Evolutionary conservation across 768 basidiomycete genomes (phyloP).

Genomic region (Xerocomus brunneocitrinus): DNA sequence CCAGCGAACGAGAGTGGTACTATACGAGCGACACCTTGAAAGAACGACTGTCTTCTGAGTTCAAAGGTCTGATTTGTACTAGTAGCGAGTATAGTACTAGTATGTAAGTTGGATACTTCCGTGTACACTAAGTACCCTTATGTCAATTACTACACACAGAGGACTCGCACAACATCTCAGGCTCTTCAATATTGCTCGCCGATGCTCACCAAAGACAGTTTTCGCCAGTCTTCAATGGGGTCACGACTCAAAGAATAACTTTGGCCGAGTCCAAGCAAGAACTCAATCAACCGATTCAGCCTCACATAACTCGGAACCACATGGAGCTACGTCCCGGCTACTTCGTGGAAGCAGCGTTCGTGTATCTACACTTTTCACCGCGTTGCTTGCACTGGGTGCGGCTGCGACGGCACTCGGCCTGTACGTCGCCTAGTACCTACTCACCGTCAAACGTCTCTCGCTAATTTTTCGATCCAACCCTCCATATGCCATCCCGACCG

Average conservation of each 20-base stretch:
- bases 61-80: too few relatives aligned
- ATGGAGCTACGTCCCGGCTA: constrained; percentile 1
- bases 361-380: constrained; percentile 38
- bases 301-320: background rate
- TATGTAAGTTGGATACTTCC: too few relatives aligned
- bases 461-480: background rate
- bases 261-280: constrained; percentile 1
- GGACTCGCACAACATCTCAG: constrained; percentile 1
- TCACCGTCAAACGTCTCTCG: background rate
- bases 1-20: too few relatives aligned
- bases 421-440: constrained; percentile 26
- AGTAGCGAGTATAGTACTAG: too few relatives aligned
- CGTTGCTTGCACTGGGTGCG: constrained; percentile 34
- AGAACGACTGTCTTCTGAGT: too few relatives aligned
- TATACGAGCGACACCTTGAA: too few relatives aligned
- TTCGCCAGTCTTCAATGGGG: background rate
- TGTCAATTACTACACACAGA: constrained; percentile 4
- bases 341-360: constrained; percentile 22
- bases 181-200: background rate
- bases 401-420: constrained; percentile 42
- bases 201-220: background rate
- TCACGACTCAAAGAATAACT: background rate
- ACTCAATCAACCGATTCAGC: constrained; percentile 11
- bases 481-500: background rate
- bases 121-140: background rate